A percentile compares a stretch with the other conserved stretches of the same genome.
Conservation (phyloP, 2,329 filamentous ascomycete species). For the Venturia nashicola region DNA sequence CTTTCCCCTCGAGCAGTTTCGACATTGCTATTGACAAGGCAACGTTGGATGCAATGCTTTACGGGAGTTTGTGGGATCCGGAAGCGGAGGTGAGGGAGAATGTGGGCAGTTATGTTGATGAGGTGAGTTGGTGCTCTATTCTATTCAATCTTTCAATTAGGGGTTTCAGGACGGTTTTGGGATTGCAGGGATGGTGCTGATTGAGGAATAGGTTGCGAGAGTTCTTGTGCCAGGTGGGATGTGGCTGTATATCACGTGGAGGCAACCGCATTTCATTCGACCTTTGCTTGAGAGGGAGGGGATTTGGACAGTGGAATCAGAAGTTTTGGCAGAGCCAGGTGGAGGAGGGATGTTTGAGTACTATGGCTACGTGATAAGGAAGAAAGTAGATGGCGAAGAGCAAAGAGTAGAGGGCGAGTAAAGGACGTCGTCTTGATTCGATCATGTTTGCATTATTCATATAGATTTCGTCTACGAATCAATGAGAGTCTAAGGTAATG, state of each 20-base stretch:
- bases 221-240: slow-evolving; percentile 19
- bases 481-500: background rate
- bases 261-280: slow-evolving; percentile 43
- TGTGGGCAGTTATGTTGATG: slow-evolving; percentile 14
- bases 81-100: slow-evolving; percentile 19
- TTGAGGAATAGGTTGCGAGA: slow-evolving; percentile 13
- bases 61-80: slow-evolving; percentile 20
- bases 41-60: slow-evolving; percentile 21
- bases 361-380: slow-evolving; percentile 32
- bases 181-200: slow-evolving; percentile 9
- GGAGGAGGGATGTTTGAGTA: slow-evolving; percentile 36
- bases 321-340: slow-evolving; percentile 23
- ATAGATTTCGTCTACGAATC: background rate
- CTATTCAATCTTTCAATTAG: background rate
- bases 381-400: slow-evolving; percentile 11
- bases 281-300: slow-evolving; percentile 32
- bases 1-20: slow-evolving; percentile 24
- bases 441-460: background rate
- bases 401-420: background rate
- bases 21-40: slow-evolving; percentile 37
- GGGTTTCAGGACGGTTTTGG: too few species aligned
- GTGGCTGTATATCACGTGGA: slow-evolving; percentile 31
- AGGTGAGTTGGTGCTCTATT: slow-evolving; percentile 9
- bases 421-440: too few species aligned
- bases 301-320: slow-evolving; percentile 33